Conservation (phyloP, 345 rosid species). For the Sapria himalayana region DNA sequence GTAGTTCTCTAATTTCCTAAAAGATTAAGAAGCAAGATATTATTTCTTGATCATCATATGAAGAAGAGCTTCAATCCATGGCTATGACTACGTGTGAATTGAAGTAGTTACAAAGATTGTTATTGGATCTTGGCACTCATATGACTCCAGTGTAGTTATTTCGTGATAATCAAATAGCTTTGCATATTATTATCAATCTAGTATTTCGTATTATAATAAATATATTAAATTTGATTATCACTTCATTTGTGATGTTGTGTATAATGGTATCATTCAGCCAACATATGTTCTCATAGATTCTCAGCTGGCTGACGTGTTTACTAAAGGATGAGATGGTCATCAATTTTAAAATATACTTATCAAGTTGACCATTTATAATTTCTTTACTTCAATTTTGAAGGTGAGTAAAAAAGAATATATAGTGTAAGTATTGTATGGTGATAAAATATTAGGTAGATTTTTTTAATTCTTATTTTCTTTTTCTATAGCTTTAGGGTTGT, state of each 20-base stretch:
- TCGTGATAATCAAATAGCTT: constrained; percentile 1
- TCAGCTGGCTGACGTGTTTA: constrained; percentile 1
- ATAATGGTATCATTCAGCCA: not conserved
- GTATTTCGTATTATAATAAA: not conserved
- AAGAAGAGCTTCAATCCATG: not conserved
- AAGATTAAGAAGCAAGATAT: not conserved
- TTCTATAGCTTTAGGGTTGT: too few relatives aligned
- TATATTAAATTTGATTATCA: not conserved
- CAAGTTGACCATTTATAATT: too few relatives aligned
- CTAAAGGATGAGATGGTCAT: not conserved
- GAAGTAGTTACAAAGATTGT: not conserved
- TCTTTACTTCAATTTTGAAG: too few relatives aligned
- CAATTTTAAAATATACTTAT: not conserved
- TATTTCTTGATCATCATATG: not conserved
- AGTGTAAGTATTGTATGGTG: too few relatives aligned
- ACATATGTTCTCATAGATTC: not conserved
- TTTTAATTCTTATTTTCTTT: too few relatives aligned
- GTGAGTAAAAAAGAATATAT: too few relatives aligned
- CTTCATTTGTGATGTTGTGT: not conserved
- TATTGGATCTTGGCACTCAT: not conserved
- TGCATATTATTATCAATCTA: too few relatives aligned
- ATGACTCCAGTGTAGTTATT: not conserved
- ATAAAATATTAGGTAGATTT: too few relatives aligned
- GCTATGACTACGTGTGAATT: not conserved
- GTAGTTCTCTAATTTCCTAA: not conserved